Base-by-base conservation (phyloP, 495 filamentous ascomycete genomes). In the Aspergillus sclerotiicarbonarius region DNA sequence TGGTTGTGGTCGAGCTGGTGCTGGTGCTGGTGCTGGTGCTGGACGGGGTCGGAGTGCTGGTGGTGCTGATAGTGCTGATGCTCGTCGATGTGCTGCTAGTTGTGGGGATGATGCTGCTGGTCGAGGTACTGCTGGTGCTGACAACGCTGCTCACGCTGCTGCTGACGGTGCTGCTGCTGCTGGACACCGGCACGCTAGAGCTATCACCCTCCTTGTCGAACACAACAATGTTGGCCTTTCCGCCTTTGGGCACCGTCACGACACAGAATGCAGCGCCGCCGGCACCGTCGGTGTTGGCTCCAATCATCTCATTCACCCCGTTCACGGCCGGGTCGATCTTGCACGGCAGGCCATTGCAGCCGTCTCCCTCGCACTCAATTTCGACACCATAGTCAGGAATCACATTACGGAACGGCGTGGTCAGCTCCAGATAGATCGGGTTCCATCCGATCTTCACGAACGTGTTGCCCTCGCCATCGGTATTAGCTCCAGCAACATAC, bases 401-500 rank as follows among this genome's bases (percentile, higher is more conserved):
- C 10, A 74, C 78, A 57, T 81, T 71, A 43, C 76, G 73, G 67
- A 90, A 85, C 0, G 78, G 77, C n/a, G 79, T 81, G 32, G 78
- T 62, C 13, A 77, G 73, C 62, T 80, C 80, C 51, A 86, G 78
- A 62, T 84, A 92, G 57, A 90, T 87, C 35, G 90, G 90, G 74
- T 92, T 92, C 82, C 87, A 90, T 48, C 84, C 89, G 53, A 94
- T 79, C 76, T 89, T 92, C 51, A 89, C 76, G 61, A 83, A 92
- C 3, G 90, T 91, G 52, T 81, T 74, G 51, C 89, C 90, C 53
- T 69, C 72, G 30, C 65, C 62, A 57, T 84, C 81, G 35, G 86
- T 86, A 72, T 93, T 92, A 33, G 87, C 88, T 51, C 90, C 90
- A 31, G 85, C 85, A 57, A 91, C 90, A 63, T 87, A 94, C 1